Conservation (phyloP, 352 stramenopile genomes). For the Aphanomyces cochlioides region DNA sequence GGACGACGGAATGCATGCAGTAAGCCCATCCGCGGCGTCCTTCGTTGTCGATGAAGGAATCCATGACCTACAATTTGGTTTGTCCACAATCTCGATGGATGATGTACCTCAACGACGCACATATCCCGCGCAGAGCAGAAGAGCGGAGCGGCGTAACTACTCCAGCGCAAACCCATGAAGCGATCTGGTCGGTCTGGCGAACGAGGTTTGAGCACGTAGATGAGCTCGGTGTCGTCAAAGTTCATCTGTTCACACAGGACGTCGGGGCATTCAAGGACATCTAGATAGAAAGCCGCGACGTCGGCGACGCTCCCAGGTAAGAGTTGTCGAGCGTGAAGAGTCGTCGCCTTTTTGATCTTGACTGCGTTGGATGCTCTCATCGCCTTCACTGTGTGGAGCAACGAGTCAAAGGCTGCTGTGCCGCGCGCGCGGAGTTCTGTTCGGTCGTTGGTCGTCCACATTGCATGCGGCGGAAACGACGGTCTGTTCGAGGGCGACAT, state of each 20-base stretch:
- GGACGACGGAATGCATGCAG: constrained; percentile 57
- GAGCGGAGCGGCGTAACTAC: not conserved
- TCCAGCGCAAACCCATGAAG: constrained; percentile 16
- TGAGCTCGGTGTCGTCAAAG: constrained; percentile 5
- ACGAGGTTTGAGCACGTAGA: constrained; percentile 12
- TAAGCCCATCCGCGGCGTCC: constrained; percentile 56
- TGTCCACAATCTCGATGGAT: too few relatives aligned
- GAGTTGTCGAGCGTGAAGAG: not conserved
- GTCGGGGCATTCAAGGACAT: not conserved
- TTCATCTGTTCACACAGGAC: not conserved
- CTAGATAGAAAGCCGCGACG: constrained; percentile 18
- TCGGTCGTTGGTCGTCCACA: constrained; percentile 1
- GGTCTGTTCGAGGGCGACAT: not conserved
- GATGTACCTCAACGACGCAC: constrained; percentile 9
- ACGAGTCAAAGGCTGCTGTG: not conserved
- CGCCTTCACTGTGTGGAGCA: not conserved
- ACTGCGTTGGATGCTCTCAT: not conserved
- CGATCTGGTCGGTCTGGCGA: not conserved
- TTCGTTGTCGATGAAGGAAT: constrained; percentile 55
- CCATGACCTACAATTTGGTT: constrained; percentile 41
- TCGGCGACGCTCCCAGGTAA: not conserved
- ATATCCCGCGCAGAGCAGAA: constrained; percentile 5
- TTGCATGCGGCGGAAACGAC: not conserved
- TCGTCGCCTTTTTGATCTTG: not conserved
- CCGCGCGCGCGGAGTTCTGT: not conserved